Percentiles rank a stretch among this genome's conserved stretches.
phyloP scores from a whole-genome alignment of 73 alveolate species.

The Breviolum minutum region DNA sequence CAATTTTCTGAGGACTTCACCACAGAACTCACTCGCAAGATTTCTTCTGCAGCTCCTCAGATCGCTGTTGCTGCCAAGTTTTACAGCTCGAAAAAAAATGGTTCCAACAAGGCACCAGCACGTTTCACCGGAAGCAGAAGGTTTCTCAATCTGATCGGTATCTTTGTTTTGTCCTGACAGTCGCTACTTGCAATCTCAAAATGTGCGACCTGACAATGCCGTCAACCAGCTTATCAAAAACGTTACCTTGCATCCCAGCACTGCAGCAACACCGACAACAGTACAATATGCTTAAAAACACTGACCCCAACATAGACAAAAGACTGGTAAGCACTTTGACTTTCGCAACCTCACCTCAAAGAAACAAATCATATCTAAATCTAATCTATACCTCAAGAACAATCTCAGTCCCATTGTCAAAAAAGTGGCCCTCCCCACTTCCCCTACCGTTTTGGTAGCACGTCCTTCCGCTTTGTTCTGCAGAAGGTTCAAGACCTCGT shows the following conservation, averaged over 20 bases:
- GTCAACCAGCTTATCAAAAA: no score
- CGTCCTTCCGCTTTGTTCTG: constrained; percentile 22
- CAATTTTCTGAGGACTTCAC: background rate
- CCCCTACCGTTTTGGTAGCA: no score
- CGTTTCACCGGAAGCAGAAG: constrained; percentile 58
- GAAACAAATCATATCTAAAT: no score
- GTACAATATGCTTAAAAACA: no score
- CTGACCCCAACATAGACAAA: no score
- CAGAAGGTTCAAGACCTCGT: constrained; percentile 59
- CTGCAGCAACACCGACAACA: no score
- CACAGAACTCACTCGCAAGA: background rate
- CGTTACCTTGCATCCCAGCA: no score
- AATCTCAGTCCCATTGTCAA: background rate
- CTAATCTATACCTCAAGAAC: background rate
- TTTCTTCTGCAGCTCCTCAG: constrained; percentile 18
- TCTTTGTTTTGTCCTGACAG: background rate
- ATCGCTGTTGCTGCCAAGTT: background rate
- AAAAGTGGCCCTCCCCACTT: no score
- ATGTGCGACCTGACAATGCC: background rate
- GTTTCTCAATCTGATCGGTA: background rate
- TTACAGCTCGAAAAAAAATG: background rate
- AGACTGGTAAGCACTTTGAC: no score
- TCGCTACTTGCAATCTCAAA: background rate
- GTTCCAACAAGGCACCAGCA: constrained; percentile 20
- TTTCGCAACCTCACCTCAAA: no score